phyloP scores from a whole-genome alignment of 1,284 basidiomycete species.

The Puccinia polysora region DNA sequence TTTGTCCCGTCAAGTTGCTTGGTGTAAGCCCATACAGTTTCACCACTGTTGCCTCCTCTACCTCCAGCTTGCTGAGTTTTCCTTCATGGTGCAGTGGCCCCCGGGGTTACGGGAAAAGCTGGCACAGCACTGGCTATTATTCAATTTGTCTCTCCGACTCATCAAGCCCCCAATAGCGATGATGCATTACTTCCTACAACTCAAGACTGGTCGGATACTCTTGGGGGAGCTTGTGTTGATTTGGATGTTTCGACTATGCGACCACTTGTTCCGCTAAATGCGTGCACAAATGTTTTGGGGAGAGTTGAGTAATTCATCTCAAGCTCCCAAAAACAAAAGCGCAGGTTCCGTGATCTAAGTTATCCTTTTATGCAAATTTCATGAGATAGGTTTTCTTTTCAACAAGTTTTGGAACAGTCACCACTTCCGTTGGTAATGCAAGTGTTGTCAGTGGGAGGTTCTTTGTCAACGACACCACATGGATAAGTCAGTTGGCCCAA shows the following conservation, averaged over 20 bases:
- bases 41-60: neutral
- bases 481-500: conserved; percentile 21
- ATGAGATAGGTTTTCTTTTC: conserved; percentile 3
- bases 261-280: neutral
- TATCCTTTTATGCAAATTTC: neutral
- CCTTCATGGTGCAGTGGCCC: neutral
- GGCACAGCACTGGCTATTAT: conserved; percentile 10
- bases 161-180: neutral
- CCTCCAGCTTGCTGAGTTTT: neutral
- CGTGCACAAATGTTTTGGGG: conserved; percentile 3
- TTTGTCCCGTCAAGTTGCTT: neutral
- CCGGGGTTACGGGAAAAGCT: neutral
- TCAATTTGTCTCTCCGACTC: neutral
- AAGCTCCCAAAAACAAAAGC: too few species aligned
- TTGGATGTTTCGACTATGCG: neutral
- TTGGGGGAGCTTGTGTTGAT: conserved; percentile 13
- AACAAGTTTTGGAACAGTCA: conserved; percentile 21
- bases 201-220: conserved; percentile 12
- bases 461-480: conserved; percentile 16
- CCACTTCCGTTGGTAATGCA: neutral
- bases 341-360: too few species aligned
- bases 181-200: neutral
- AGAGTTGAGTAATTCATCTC: neutral
- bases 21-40: conserved; percentile 6
- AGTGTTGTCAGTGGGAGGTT: conserved; percentile 6